Conservation (phyloP, 2,329 filamentous ascomycete genomes). For the Alternaria consortialis region DNA sequence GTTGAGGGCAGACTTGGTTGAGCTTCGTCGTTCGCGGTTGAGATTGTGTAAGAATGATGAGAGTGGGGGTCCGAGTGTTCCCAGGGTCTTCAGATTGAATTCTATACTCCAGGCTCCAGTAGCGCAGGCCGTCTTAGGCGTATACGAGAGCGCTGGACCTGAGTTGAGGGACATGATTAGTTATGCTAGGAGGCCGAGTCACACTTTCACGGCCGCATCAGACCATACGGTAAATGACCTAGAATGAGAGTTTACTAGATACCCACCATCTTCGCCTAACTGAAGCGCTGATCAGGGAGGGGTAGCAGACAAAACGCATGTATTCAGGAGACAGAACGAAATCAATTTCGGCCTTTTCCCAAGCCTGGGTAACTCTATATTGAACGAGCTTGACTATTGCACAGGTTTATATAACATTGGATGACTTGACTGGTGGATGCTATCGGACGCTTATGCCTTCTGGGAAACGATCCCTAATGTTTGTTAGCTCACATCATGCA, state of each 20-base stretch:
- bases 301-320: background rate
- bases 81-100: too few relatives aligned
- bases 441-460: constrained; percentile 49
- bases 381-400: constrained; percentile 51
- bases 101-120: too few relatives aligned
- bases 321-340: constrained; percentile 23
- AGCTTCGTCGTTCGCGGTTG: too few relatives aligned
- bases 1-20: too few relatives aligned
- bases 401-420: constrained; percentile 54
- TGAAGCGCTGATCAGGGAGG: too few relatives aligned
- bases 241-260: background rate
- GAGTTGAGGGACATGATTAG: too few relatives aligned
- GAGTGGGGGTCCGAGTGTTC: too few relatives aligned
- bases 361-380: constrained; percentile 45
- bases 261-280: background rate
- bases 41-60: too few relatives aligned
- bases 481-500: constrained; percentile 26
- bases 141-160: too few relatives aligned
- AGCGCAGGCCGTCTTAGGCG: too few relatives aligned
- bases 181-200: too few relatives aligned
- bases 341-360: constrained; percentile 37
- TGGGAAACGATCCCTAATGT: constrained; percentile 48
- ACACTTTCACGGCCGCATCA: too few relatives aligned
- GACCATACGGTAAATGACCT: background rate
- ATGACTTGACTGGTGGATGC: constrained; percentile 38